phyloP scores from a whole-genome alignment of 371 early-diverging fungal genomes.

The Blakeslea trispora region DNA sequence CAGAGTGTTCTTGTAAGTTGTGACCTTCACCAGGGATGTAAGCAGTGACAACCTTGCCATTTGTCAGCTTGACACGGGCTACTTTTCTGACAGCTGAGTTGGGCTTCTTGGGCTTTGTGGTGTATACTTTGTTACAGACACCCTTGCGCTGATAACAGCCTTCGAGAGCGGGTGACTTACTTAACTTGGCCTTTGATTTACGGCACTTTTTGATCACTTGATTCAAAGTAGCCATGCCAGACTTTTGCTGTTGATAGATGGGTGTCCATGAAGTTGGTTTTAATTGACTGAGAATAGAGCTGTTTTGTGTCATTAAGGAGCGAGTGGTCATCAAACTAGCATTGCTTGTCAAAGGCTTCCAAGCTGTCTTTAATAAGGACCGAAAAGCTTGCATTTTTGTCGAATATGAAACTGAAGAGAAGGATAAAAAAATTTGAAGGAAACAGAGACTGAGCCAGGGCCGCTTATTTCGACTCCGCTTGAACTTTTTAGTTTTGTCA shows the following conservation, averaged over 20 bases:
- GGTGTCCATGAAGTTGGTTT: slow-evolving; percentile 16
- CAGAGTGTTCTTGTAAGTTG: slow-evolving; percentile 96
- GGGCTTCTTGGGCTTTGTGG: slow-evolving; percentile 91
- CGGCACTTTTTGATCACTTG: slow-evolving; percentile 92
- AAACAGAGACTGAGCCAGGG: neutral
- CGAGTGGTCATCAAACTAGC: slow-evolving; percentile 8
- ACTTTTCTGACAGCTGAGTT: slow-evolving; percentile 92
- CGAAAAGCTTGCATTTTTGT: slow-evolving; percentile 34
- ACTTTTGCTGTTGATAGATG: slow-evolving; percentile 33
- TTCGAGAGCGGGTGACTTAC: slow-evolving; percentile 89
- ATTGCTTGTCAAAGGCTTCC: slow-evolving; percentile 22
- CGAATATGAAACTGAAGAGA: neutral
- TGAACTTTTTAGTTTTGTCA: too few relatives aligned
- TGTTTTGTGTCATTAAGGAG: slow-evolving; percentile 10
- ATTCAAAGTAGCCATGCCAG: slow-evolving; percentile 88
- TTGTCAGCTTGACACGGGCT: slow-evolving; percentile 82
- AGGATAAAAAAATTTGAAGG: slow-evolving; percentile 2
- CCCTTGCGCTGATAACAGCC: slow-evolving; percentile 89
- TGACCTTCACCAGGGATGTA: slow-evolving; percentile 99
- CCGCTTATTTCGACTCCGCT: neutral
- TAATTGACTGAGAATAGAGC: slow-evolving; percentile 25
- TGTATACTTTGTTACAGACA: slow-evolving; percentile 94
- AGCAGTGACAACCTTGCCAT: slow-evolving; percentile 86
- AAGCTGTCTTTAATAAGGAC: slow-evolving; percentile 29
- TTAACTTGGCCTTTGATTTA: slow-evolving; percentile 64